Evolutionary conservation across 106 monocot species (phyloP), one percentile per base, ranked within the genome.

Genomic region (Acorus gramineus): DNA sequence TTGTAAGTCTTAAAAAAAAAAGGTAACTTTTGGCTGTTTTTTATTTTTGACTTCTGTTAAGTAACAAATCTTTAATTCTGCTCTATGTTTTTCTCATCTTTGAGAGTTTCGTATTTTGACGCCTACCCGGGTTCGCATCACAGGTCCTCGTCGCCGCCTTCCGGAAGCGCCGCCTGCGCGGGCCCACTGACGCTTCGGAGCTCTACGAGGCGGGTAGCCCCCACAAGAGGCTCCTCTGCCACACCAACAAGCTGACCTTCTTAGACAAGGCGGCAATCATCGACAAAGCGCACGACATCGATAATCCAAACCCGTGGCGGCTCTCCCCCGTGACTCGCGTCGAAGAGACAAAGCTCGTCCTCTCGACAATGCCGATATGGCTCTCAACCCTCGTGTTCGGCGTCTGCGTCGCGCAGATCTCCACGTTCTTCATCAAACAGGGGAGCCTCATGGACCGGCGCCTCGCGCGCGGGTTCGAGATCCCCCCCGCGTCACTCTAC

Each of bases 341-440:
- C 8, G 93, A 93, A 62, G 83, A 85, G 62, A 13, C 67, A 65
- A 93, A 93, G 65, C 69, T 85, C 14, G 14, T 93, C 5, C 4
- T 93, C 4, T 47, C 73, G 11, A 68, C 86, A 63, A 46, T 86
- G 2, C 85, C 89, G 2, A 77, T 89, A 55, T 93, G 93, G 93
- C 64, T 89, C 1, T 10, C 74, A 43, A 54, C 72, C 4, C 68
- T 89, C 5, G 70, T 79, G 1, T 85, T 85, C 47, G 89, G 80
- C 62, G 68, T 85, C 1, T 74, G 69, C 54, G 64, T 83, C 4
- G 77, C 83, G 2, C 93, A 93, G 47, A 47, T 74, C 3, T 69
- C 74, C 11, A 89, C 93, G 75, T 84, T 92, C 78, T 93, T 89
- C 85, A 77, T 89, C 76, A 93, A 93, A 62, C 93, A 89, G 61